Conservation (phyloP, 139 green algal species). For the Gonium pectorale region DNA sequence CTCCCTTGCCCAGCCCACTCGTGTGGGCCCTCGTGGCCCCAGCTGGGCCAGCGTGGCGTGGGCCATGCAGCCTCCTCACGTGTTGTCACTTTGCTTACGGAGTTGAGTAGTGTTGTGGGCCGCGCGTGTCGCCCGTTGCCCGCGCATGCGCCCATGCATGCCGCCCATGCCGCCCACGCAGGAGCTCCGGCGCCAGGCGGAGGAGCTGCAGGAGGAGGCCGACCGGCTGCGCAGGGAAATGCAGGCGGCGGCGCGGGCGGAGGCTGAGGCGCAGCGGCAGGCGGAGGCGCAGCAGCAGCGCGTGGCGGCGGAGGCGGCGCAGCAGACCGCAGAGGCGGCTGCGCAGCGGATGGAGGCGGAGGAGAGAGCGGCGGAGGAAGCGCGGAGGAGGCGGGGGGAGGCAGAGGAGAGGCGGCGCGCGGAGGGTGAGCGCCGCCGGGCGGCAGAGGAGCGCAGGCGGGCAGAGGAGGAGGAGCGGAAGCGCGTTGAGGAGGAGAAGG, state of each 20-base stretch:
- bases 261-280: neutral
- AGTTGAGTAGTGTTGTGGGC: neutral
- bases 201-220: neutral
- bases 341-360: neutral
- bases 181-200: neutral
- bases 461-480: neutral
- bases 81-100: neutral
- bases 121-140: neutral
- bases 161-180: neutral
- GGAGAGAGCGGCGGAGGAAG: neutral
- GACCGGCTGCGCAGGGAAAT: neutral
- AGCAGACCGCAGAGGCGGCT: too few species aligned
- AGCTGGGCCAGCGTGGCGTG: too few species aligned
- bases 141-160: neutral
- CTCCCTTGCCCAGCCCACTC: too few species aligned
- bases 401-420: conserved; percentile 8
- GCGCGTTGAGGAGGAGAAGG: conserved; percentile 25
- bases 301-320: neutral
- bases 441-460: neutral
- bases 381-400: neutral
- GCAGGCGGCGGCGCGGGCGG: neutral
- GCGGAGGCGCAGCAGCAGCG: neutral
- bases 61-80: too few species aligned
- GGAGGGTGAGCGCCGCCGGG: neutral
- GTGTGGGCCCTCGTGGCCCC: too few species aligned